phyloP scores from a whole-genome alignment of 1,284 basidiomycete species.

The Melanopsichium pennsylvanicum region DNA sequence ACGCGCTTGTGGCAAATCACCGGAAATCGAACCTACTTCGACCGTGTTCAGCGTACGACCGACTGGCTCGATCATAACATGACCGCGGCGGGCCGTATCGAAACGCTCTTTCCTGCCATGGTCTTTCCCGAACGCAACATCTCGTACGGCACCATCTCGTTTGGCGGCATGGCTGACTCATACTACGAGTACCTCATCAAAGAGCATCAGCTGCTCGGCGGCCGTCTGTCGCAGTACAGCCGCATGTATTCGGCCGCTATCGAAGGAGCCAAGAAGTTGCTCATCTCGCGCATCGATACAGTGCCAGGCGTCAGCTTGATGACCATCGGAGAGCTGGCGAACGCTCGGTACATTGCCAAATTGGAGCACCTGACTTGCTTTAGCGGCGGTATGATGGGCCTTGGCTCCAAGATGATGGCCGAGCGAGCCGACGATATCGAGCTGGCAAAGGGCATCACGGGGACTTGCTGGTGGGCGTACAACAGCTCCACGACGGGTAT shows the following conservation, averaged over 20 bases:
- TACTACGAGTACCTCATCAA: slow-evolving; percentile 72
- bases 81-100: slow-evolving; percentile 58
- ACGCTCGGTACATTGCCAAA: slow-evolving; percentile 36
- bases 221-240: slow-evolving; percentile 67
- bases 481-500: slow-evolving; percentile 63
- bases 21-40: slow-evolving; percentile 70
- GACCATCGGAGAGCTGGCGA: slow-evolving; percentile 50
- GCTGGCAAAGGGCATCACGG: slow-evolving; percentile 67
- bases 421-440: slow-evolving; percentile 67
- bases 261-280: slow-evolving; percentile 67
- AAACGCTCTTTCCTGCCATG: slow-evolving; percentile 62
- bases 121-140: slow-evolving; percentile 65
- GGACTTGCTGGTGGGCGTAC: slow-evolving; percentile 70
- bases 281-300: slow-evolving; percentile 67
- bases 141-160: slow-evolving; percentile 61
- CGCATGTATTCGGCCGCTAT: slow-evolving; percentile 69
- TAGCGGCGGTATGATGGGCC: slow-evolving; percentile 70
- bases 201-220: slow-evolving; percentile 69
- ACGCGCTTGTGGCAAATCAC: slow-evolving; percentile 70
- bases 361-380: slow-evolving; percentile 69
- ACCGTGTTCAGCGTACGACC: slow-evolving; percentile 69
- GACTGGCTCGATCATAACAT: slow-evolving; percentile 69
- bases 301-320: slow-evolving; percentile 67
- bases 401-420: slow-evolving; percentile 69
- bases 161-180: slow-evolving; percentile 68